Conservation (phyloP, 345 rosid species). For the Rhodomyrtus tomentosa region DNA sequence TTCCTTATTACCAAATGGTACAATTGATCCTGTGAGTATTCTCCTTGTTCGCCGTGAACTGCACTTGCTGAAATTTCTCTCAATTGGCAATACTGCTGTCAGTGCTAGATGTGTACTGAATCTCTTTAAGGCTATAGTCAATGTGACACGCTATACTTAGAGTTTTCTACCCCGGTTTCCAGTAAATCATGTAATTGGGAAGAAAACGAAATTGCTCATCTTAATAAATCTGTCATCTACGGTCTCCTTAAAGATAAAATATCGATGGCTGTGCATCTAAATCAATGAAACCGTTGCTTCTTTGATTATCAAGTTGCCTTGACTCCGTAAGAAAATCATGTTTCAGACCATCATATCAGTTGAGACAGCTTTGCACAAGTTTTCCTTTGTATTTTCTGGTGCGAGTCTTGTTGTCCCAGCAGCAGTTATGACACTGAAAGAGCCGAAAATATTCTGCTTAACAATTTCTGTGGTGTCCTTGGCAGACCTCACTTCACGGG, state of each 20-base stretch:
- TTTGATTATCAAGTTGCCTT: background rate
- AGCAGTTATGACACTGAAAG: background rate
- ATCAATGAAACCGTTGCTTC: background rate
- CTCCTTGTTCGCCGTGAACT: background rate
- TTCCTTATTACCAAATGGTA: constrained; percentile 42
- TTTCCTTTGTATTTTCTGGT: background rate
- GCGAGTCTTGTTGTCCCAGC: background rate
- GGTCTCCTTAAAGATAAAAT: background rate
- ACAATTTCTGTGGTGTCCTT: background rate
- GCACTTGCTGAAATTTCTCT: background rate
- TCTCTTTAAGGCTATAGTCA: background rate
- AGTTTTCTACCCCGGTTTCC: background rate
- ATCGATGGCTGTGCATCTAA: background rate
- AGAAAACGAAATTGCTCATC: background rate
- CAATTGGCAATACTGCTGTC: background rate
- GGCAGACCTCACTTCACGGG: constrained; percentile 81
- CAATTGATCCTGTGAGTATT: constrained; percentile 40
- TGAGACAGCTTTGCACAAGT: background rate
- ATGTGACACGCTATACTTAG: background rate
- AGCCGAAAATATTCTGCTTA: background rate
- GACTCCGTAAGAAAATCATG: background rate
- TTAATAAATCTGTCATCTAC: background rate
- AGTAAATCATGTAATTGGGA: background rate
- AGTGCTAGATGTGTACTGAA: background rate
- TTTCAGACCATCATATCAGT: background rate